A percentile compares a stretch with the other conserved stretches of the same genome.
These are phyloP conservation scores for Penicillium bovifimosum DNA, from an alignment of 495 filamentous ascomycete species.

Conservation along the genomic window DNA sequence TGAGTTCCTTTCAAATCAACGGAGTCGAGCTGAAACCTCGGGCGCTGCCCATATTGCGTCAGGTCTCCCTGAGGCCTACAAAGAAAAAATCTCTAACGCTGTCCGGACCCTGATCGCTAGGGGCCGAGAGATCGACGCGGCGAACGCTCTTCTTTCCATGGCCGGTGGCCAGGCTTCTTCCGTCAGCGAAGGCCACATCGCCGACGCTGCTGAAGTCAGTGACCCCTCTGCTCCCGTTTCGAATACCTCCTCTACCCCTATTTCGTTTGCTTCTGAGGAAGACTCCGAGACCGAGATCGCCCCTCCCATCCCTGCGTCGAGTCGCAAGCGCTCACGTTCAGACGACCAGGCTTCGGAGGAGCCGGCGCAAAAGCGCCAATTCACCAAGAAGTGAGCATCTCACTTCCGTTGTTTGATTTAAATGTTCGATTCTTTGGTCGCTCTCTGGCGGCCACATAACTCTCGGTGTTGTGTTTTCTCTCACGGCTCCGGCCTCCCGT, in stretches of 20 bases:
- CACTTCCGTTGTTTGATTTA: no score
- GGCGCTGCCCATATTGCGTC: neutral
- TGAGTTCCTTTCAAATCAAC: slow-evolving; percentile 5
- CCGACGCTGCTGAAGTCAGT: no score
- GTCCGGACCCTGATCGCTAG: slow-evolving; percentile 1
- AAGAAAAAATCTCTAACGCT: neutral
- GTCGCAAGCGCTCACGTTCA: slow-evolving; percentile 10
- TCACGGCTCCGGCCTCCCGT: no score
- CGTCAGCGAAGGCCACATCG: neutral
- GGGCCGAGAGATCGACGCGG: slow-evolving; percentile 14
- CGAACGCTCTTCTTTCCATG: slow-evolving; percentile 11
- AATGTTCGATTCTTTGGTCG: no score
- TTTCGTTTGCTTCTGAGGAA: no score
- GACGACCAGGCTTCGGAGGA: slow-evolving; percentile 3
- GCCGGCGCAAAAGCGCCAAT: slow-evolving; percentile 14
- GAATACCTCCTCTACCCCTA: no score
- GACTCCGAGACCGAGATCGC: no score
- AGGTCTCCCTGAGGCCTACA: neutral
- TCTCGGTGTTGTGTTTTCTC: no score
- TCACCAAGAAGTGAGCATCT: slow-evolving; percentile 7
- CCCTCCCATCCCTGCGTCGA: slow-evolving; percentile 2
- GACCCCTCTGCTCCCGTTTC: no score
- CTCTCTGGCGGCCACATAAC: no score
- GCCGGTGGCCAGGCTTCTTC: neutral
- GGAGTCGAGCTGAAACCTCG: neutral